Evolutionary conservation across 2,329 filamentous ascomycete genomes (phyloP).

Genomic region (Fusarium circinatum): DNA sequence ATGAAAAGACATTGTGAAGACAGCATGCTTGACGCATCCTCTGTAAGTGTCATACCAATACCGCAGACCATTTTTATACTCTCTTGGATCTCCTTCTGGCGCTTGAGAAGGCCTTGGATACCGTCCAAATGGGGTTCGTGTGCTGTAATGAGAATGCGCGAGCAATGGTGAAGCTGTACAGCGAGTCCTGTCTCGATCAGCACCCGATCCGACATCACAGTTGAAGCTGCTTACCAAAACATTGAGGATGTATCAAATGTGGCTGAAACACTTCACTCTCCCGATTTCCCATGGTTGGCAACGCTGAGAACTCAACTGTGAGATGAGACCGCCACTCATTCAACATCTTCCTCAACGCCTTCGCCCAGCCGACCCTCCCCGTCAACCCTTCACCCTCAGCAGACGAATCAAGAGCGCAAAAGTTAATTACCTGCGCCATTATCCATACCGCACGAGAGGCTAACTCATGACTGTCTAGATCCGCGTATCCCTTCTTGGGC

Average conservation of each 20-base stretch:
- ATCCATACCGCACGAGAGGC: constrained; percentile 64
- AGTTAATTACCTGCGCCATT: constrained; percentile 66
- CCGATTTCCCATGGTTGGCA: constrained; percentile 47
- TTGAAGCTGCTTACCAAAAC: constrained; percentile 41
- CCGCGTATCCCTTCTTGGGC: constrained; percentile 59
- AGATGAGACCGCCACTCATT: constrained; percentile 48
- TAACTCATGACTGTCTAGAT: constrained; percentile 63
- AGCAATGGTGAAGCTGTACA: constrained; percentile 29
- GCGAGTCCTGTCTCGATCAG: constrained; percentile 15
- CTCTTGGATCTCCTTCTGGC: constrained; percentile 38
- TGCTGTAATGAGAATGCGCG: constrained; percentile 49
- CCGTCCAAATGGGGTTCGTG: constrained; percentile 38
- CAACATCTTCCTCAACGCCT: constrained; percentile 35
- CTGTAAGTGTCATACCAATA: constrained; percentile 57
- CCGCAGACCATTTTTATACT: constrained; percentile 55
- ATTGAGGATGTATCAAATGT: constrained; percentile 61
- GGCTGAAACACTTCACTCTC: constrained; percentile 52
- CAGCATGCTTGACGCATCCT: constrained; percentile 54
- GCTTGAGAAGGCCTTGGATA: constrained; percentile 56
- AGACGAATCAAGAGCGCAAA: constrained; percentile 48
- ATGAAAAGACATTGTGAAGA: constrained; percentile 56
- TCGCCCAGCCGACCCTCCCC: constrained; percentile 16
- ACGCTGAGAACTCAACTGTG: constrained; percentile 52
- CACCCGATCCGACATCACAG: rapidly evolving
- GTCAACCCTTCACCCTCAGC: constrained; percentile 7